Base-by-base conservation (phyloP, 257 asterid species). In the Striga asiatica region DNA sequence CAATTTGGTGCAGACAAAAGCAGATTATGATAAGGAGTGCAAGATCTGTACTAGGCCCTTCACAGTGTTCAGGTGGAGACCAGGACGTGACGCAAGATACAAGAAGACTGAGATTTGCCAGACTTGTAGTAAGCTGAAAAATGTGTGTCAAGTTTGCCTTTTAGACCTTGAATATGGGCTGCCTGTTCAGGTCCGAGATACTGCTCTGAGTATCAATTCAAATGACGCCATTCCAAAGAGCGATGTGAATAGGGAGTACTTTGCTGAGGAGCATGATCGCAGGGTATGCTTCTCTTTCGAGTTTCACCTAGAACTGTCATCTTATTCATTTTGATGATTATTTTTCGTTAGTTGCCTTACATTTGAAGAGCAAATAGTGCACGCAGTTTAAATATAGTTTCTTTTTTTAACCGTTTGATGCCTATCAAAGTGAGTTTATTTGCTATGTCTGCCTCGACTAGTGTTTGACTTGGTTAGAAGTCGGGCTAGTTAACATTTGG, bases 51-150 rank as follows among this genome's bases (percentile, higher is more conserved):
- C 97, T 19, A 68, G 97, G 29, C 97, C 97, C 18, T 89, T 89
- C 78, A 84, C 95, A 1, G 95, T 91, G 55, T 92, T 92, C 66
- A 79, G 99, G 69, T 88, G 97, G 99, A 82, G 97, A 64, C 99
- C 97, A 31, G 99, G 99, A 13, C 97, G 99, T 51, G 99, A 92
- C 75, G 95, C 99, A 37, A 88, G 99, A 72, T 88, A 92, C 52
- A 92, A 92, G 72, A 92, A 84, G 71, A 56, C 82, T 0, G 95
- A 92, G 86, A 92, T 92, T 60, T 92, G 99, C 70, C 99, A 92
- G 73, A 92, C 97, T 34, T 92, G 99, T 72, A 80, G 95, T 70
- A 92, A 92, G 84, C 81, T 88, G 75, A 88, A 88, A 75, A 88
- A 92, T 70, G 99, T 92, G 27, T 92, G 99, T 66, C 97, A 92